phyloP scores from a whole-genome alignment of 345 rosid species.

The Salix viminalis region DNA sequence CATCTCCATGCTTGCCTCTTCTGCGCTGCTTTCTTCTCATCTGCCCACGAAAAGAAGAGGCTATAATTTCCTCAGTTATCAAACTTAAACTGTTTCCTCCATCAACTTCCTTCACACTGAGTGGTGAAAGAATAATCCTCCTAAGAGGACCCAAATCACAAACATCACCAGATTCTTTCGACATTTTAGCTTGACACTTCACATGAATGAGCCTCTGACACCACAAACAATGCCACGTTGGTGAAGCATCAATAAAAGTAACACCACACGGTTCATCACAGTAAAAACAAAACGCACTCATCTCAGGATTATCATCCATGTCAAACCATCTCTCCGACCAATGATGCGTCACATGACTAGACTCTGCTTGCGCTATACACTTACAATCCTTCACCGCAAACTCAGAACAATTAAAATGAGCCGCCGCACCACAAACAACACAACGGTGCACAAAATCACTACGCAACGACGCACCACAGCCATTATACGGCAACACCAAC shows the following conservation, averaged over 20 bases:
- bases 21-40: not conserved
- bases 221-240: not conserved
- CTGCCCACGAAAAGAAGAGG: not conserved
- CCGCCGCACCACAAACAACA: not conserved
- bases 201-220: constrained; percentile 1
- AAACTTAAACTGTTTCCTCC: not conserved
- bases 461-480: not conserved
- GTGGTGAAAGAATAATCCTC: not conserved
- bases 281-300: not conserved
- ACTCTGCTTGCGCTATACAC: not conserved
- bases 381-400: not conserved
- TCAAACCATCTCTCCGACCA: not conserved
- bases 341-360: not conserved
- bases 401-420: not conserved
- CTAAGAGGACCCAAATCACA: not conserved
- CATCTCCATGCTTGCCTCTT: not conserved
- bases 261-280: not conserved
- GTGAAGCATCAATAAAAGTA: not conserved
- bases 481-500: not conserved
- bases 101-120: not conserved
- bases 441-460: not conserved
- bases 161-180: not conserved
- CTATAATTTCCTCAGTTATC: not conserved
- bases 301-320: not conserved
- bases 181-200: not conserved